Conservation (phyloP, 306 rosid species). For the Vigna hirtella region DNA sequence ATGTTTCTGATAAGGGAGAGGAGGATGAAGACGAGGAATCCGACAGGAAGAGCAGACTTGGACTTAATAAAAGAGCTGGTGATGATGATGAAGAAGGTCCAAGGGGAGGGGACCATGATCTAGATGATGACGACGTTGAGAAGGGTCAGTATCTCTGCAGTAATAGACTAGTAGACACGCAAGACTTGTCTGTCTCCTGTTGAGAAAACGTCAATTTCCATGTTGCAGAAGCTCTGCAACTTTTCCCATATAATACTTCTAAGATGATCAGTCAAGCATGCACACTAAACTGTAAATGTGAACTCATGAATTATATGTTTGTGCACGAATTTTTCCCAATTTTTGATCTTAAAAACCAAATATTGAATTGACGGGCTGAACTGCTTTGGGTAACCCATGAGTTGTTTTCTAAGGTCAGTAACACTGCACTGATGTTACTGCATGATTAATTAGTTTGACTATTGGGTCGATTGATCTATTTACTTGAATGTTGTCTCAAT, state of each 20-base stretch:
- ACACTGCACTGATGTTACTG: conserved; percentile 7
- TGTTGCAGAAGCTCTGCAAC: conserved; percentile 5
- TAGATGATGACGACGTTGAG: conserved; percentile 83
- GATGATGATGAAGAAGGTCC: conserved; percentile 89
- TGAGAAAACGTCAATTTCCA: conserved; percentile 8
- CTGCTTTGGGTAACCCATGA: conserved; percentile 2
- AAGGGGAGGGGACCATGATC: conserved; percentile 77
- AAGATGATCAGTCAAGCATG: not conserved
- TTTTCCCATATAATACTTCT: conserved; percentile 18
- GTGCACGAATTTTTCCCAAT: conserved; percentile 12
- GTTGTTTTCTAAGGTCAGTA: not conserved
- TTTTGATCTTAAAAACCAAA: not conserved
- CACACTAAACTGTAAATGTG: not conserved
- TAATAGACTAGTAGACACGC: conserved; percentile 20
- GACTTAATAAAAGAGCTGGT: conserved; percentile 66
- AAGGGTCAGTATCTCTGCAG: conserved; percentile 64
- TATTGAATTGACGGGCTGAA: not conserved
- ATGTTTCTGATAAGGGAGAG: conserved; percentile 88
- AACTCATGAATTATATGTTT: conserved; percentile 22
- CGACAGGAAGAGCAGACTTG: conserved; percentile 75
- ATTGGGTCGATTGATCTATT: conserved; percentile 21
- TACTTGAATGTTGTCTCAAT: conserved; percentile 19
- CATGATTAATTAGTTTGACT: conserved; percentile 6
- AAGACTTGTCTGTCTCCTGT: conserved; percentile 24
- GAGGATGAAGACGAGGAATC: conserved; percentile 93